Evolutionary conservation across 129 eudicot genomes (phyloP).

Genomic region (Flaveria linearis): DNA sequence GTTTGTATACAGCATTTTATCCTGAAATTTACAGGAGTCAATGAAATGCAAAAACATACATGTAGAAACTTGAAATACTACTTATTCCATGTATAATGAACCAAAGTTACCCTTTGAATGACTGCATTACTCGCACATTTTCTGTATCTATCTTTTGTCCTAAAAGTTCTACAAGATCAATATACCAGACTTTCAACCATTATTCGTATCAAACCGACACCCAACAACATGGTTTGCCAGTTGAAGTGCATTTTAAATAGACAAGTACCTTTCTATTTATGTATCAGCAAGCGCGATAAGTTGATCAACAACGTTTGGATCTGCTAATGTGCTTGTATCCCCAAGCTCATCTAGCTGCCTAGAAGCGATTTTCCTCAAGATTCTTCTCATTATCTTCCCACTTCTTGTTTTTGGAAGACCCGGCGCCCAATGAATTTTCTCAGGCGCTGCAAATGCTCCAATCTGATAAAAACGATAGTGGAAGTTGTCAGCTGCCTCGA

Average conservation of each 20-base stretch:
- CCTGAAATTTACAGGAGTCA: no score
- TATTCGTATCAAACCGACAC: conserved; percentile 16
- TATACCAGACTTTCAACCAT: neutral
- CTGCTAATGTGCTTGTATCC: conserved; percentile 83
- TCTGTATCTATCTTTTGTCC: neutral
- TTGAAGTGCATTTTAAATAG: neutral
- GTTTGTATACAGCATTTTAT: no score
- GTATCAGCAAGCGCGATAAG: conserved; percentile 69
- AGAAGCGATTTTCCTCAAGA: conserved; percentile 87
- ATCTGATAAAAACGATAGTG: conserved; percentile 44
- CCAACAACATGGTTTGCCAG: conserved; percentile 15
- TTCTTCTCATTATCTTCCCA: conserved; percentile 49
- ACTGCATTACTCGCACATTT: neutral
- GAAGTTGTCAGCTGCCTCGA: neutral
- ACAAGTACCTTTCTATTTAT: conserved; percentile 21
- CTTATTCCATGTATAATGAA: neutral
- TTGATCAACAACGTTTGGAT: conserved; percentile 86
- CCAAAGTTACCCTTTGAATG: neutral
- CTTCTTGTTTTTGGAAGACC: conserved; percentile 64
- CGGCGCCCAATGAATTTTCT: conserved; percentile 93
- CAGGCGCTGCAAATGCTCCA: conserved; percentile 99
- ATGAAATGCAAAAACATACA: no score
- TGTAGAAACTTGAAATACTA: no score
- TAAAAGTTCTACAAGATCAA: neutral
- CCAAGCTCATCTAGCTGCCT: conserved; percentile 94